phyloP scores from a whole-genome alignment of 768 basidiomycete genomes.

The Phanerochaete carnosa region DNA sequence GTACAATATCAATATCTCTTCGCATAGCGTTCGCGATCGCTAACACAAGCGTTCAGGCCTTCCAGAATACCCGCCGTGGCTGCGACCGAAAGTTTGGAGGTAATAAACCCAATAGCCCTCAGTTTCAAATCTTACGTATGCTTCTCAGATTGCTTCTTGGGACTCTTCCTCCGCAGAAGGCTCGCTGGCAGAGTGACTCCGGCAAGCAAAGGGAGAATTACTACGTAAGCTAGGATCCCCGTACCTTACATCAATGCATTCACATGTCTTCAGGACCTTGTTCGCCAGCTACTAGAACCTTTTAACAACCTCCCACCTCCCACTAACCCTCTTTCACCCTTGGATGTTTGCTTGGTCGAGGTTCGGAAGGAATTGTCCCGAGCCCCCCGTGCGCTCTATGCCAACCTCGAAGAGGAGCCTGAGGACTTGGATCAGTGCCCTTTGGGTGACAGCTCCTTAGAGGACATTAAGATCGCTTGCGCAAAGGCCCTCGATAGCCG shows the following conservation, averaged over 20 bases:
- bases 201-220: conserved; percentile 64
- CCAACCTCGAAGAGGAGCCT: conserved; percentile 49
- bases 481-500: conserved; percentile 54
- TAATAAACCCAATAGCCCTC: conserved; percentile 24
- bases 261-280: conserved; percentile 52
- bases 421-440: conserved; percentile 45
- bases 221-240: conserved; percentile 49
- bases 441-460: conserved; percentile 43
- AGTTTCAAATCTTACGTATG: not conserved
- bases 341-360: conserved; percentile 47
- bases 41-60: conserved; percentile 43
- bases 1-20: conserved; percentile 39
- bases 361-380: conserved; percentile 55
- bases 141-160: conserved; percentile 58
- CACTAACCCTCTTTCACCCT: conserved; percentile 32
- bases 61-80: conserved; percentile 71
- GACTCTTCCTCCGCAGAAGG: conserved; percentile 53
- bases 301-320: conserved; percentile 44
- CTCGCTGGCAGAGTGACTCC: conserved; percentile 55
- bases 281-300: conserved; percentile 58
- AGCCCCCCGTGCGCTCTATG: conserved; percentile 49
- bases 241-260: not conserved
- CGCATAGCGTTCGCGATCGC: not conserved
- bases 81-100: conserved; percentile 79
- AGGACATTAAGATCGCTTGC: conserved; percentile 44